Conservation (phyloP, 345 rosid species). For the Sonneratia alba region DNA sequence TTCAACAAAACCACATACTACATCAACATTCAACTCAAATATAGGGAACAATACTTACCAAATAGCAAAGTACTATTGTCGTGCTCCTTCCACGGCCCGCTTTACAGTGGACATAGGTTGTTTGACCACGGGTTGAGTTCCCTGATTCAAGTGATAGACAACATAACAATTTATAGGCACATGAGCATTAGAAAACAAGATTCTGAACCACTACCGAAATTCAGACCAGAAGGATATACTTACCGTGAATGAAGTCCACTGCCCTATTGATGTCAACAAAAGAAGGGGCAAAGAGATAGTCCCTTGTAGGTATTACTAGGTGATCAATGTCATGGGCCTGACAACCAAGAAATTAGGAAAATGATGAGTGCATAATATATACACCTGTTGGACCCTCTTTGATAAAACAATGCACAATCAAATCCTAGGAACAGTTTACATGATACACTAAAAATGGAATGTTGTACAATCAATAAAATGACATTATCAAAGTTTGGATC, state of each 20-base stretch:
- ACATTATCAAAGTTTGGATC: neutral
- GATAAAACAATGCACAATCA: neutral
- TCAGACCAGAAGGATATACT: conserved; percentile 10
- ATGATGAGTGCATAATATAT: neutral
- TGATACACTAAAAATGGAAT: neutral
- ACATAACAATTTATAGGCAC: neutral
- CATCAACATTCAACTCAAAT: neutral
- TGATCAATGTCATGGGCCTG: conserved; percentile 79
- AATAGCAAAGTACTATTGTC: conserved; percentile 54
- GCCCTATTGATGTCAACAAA: conserved; percentile 47
- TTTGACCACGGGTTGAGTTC: conserved; percentile 45
- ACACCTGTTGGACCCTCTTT: neutral
- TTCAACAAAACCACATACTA: neutral
- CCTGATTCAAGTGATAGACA: conserved; percentile 23
- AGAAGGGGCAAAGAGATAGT: conserved; percentile 80
- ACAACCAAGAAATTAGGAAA: neutral
- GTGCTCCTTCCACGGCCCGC: conserved; percentile 96
- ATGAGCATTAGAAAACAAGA: neutral
- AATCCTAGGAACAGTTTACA: neutral
- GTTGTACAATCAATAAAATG: neutral
- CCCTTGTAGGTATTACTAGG: conserved; percentile 82
- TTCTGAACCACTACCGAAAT: conserved; percentile 2
- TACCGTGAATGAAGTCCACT: conserved; percentile 66
- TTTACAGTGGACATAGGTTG: conserved; percentile 86
- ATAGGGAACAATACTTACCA: conserved; percentile 27